Evolutionary conservation across 2,329 filamentous ascomycete species (phyloP).

Genomic region (Teratosphaeria epicoccoides): DNA sequence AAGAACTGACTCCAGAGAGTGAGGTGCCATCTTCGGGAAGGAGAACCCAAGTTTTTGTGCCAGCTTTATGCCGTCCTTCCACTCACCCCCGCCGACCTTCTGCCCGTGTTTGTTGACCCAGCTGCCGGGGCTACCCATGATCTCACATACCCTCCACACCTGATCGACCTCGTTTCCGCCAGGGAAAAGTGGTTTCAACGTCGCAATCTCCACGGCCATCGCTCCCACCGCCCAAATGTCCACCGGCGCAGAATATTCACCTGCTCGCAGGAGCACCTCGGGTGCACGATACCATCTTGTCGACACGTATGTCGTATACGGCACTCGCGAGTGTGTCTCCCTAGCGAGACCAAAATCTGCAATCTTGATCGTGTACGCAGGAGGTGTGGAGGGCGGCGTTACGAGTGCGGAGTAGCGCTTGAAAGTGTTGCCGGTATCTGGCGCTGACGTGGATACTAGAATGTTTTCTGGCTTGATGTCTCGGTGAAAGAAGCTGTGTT

Average conservation of each 20-base stretch:
- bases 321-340: slow-evolving; percentile 90
- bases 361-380: slow-evolving; percentile 92
- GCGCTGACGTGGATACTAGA: slow-evolving; percentile 79
- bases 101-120: slow-evolving; percentile 90
- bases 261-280: slow-evolving; percentile 83
- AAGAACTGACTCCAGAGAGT: slow-evolving; percentile 89
- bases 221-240: slow-evolving; percentile 98
- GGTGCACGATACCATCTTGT: slow-evolving; percentile 93
- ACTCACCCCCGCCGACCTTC: slow-evolving; percentile 88
- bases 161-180: slow-evolving; percentile 98
- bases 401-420: slow-evolving; percentile 86
- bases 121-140: slow-evolving; percentile 96
- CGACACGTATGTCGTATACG: slow-evolving; percentile 97
- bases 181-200: slow-evolving; percentile 90
- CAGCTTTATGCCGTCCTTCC: slow-evolving; percentile 85
- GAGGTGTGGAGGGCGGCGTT: slow-evolving; percentile 88
- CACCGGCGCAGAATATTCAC: slow-evolving; percentile 93
- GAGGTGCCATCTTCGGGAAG: slow-evolving; percentile 97
- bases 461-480: slow-evolving; percentile 99
- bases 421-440: slow-evolving; percentile 76
- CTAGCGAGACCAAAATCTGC: slow-evolving; percentile 96
- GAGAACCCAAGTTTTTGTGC: slow-evolving; percentile 96
- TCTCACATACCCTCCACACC: slow-evolving; percentile 96
- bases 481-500: slow-evolving; percentile 94
- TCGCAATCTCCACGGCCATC: slow-evolving; percentile 97